Evolutionary conservation across 2,329 filamentous ascomycete genomes (phyloP), one percentile per base, ranked within the genome.

Genomic region (Botrytis byssoidea): DNA sequence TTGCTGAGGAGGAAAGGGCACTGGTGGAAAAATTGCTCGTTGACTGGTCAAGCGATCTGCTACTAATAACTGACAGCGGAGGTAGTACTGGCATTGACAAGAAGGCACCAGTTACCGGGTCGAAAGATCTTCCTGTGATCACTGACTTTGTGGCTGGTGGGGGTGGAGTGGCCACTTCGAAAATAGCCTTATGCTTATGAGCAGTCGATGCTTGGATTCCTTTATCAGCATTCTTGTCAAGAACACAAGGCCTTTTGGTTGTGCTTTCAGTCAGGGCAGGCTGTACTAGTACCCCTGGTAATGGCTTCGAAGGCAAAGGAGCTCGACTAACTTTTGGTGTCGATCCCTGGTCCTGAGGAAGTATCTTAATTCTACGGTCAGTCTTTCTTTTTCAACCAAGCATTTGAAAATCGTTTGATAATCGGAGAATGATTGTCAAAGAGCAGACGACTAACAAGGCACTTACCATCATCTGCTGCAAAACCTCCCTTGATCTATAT

Each of bases 401-500:
- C 8, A 9, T 42, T 40, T 20, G 29, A 32, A 42, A 10, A 68
- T 55, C n/a, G 18, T 2, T 48, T 10, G 35, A 55, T 12, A 42
- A 42, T 32, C 18, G 18, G 3, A 5, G 29, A 25, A 9, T 10
- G 18, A 55, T 29, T 29, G 1, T 29, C 12, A 18, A 12, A 40
- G 25, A 32, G 40, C 4, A 18, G 7, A 20, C 10, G n/a, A 57
- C 14, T n/a, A 35, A 37, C 16, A 44, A 51, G 18, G 22, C 25
- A 25, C 64, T 14, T 35, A 72, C 71, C 51, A 69, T 72, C 18
- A 72, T 72, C 32, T 61, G 40, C 51, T 72, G 51, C 40, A 72
- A 48, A 48, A 72, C 42, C 14, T 72, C 64, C 46, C 44, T 66
- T 48, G 51, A 74, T 40, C 73, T 72, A 40, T 73, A 73, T 65